phyloP scores from a whole-genome alignment of 2,329 filamentous ascomycete species.

The Talaromyces sp. region DNA sequence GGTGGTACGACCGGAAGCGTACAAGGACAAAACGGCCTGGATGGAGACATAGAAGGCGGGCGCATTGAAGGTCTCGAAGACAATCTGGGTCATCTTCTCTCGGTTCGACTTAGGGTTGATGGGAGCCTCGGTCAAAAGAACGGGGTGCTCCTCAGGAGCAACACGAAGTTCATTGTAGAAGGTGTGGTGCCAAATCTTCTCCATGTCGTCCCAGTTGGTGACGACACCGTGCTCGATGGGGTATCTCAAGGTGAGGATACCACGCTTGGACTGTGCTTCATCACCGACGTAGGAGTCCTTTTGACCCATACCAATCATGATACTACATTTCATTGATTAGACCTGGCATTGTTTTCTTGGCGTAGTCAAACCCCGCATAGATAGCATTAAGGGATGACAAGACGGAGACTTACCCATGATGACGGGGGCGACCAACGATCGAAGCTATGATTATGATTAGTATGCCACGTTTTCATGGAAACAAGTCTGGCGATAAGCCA shows the following conservation, averaged over 20 bases:
- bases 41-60: constrained; percentile 99
- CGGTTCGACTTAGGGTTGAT: constrained; percentile 99
- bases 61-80: constrained; percentile 99
- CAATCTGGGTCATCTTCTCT: constrained; percentile 99
- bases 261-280: constrained; percentile 99
- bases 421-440: constrained; percentile 98
- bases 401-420: constrained; percentile 82
- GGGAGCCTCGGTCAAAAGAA: constrained; percentile 96
- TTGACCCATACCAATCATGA: constrained; percentile 99
- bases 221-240: constrained; percentile 99
- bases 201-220: constrained; percentile 99
- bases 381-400: not conserved
- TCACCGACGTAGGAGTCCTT: constrained; percentile 99
- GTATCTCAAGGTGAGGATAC: constrained; percentile 99
- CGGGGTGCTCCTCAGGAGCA: constrained; percentile 98
- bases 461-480: constrained; percentile 21
- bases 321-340: constrained; percentile 56
- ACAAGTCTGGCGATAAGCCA: constrained; percentile 29
- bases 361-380: constrained; percentile 13
- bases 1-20: constrained; percentile 99
- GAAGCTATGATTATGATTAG: constrained; percentile 62
- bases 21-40: constrained; percentile 97
- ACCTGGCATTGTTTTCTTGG: not conserved
- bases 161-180: constrained; percentile 99
- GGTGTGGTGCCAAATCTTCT: constrained; percentile 99